Evolutionary conservation across 371 early-diverging fungal species (phyloP).

Genomic region (Syncephalis fuscata): DNA sequence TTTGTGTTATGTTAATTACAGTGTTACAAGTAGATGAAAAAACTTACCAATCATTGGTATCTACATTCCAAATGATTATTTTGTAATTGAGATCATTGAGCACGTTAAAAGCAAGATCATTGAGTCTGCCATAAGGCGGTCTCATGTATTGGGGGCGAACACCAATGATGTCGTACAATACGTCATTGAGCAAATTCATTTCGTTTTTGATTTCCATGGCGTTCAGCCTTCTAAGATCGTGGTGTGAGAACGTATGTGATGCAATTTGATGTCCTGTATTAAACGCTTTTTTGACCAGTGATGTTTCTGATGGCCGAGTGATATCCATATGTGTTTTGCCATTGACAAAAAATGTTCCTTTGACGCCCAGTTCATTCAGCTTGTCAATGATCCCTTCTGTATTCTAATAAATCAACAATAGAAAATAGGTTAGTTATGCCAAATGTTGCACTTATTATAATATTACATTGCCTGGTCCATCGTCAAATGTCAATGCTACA

Average conservation of each 20-base stretch:
- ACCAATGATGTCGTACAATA: constrained; percentile 19
- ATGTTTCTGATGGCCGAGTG: constrained; percentile 7
- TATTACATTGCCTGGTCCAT: constrained; percentile 7
- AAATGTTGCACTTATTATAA: constrained; percentile 11
- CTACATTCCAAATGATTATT: constrained; percentile 10
- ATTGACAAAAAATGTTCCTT: constrained; percentile 52
- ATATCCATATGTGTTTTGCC: constrained; percentile 16
- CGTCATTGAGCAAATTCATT: constrained; percentile 10
- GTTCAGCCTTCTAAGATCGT: constrained; percentile 17
- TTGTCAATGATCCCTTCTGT: constrained; percentile 28
- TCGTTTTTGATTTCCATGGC: constrained; percentile 13
- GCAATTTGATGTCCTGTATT: constrained; percentile 27
- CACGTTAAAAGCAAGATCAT: constrained; percentile 1
- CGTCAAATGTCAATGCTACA: constrained; percentile 27
- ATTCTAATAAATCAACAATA: constrained; percentile 11
- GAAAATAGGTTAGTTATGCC: background rate
- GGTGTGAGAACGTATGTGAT: constrained; percentile 30
- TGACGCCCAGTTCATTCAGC: constrained; percentile 19
- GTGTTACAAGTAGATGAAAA: background rate
- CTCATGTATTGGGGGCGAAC: constrained; percentile 26
- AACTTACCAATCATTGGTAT: constrained; percentile 9
- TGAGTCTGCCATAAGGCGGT: constrained; percentile 10
- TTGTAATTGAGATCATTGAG: constrained; percentile 2
- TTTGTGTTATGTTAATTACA: background rate
- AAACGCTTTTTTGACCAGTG: constrained; percentile 17